Percentiles rank a stretch among this genome's conserved stretches.
phyloP scores from a whole-genome alignment of 2,329 filamentous ascomycete genomes.

The Paramyrothecium roridum region DNA sequence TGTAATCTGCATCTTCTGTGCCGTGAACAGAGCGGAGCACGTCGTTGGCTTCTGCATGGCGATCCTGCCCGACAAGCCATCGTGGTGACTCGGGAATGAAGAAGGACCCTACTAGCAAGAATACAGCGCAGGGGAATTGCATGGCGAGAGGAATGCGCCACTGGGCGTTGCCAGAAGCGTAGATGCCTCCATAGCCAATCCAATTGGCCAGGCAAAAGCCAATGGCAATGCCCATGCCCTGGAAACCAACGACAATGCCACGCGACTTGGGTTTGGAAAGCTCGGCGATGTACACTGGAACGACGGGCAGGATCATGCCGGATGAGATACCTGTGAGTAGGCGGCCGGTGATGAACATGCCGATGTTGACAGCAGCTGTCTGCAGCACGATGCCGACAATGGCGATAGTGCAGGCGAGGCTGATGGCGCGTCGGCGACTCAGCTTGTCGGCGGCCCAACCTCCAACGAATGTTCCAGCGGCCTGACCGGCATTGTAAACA shows the following conservation, averaged over 20 bases:
- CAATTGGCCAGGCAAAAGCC: not conserved
- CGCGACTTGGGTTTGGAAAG: conserved; percentile 17
- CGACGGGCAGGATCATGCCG: conserved; percentile 14
- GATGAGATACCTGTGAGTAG: conserved; percentile 20
- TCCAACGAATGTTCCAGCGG: conserved; percentile 17
- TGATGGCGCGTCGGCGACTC: conserved; percentile 50
- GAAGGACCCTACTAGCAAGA: not conserved
- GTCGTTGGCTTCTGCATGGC: not conserved
- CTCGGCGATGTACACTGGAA: conserved; percentile 20
- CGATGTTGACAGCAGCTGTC: conserved; percentile 35
- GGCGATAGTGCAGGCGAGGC: conserved; percentile 49
- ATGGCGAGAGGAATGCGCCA: conserved; percentile 25
- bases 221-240: conserved; percentile 4
- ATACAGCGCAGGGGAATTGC: not conserved
- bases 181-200: conserved; percentile 7
- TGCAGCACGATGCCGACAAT: conserved; percentile 52
- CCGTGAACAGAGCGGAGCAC: not conserved
- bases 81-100: not conserved
- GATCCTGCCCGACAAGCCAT: not conserved
- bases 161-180: conserved; percentile 15
- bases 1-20: not conserved
- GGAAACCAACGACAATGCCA: conserved; percentile 9
- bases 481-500: conserved; percentile 39
- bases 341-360: conserved; percentile 18
- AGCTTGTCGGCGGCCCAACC: conserved; percentile 50